phyloP scores from a whole-genome alignment of 75 land plant genomes.

The Picea glauca region DNA sequence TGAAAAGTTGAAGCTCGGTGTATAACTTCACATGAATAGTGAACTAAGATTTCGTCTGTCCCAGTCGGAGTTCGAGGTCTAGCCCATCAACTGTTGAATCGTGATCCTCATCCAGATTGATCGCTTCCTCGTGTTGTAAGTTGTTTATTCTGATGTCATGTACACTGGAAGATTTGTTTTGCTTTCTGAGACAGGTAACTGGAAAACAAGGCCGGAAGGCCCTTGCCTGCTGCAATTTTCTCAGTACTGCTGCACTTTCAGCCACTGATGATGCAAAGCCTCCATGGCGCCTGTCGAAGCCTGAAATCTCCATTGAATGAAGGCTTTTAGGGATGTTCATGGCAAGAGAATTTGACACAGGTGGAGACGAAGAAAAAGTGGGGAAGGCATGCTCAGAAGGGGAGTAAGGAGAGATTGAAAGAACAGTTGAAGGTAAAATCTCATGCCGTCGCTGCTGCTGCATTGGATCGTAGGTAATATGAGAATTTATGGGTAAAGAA shows the following conservation, averaged over 20 bases:
- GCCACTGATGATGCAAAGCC: background rate
- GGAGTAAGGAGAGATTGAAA: slow-evolving; percentile 20
- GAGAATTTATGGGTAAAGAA: background rate
- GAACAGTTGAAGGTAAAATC: slow-evolving; percentile 21
- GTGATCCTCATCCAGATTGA: background rate
- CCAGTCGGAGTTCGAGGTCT: slow-evolving; percentile 49
- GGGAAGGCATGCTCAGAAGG: background rate
- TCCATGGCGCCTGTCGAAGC: background rate
- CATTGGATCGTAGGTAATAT: no score
- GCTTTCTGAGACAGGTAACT: background rate
- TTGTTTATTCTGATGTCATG: background rate
- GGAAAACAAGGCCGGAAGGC: slow-evolving; percentile 6
- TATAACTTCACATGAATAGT: background rate
- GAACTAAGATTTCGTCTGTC: slow-evolving; percentile 1
- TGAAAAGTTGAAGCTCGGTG: background rate
- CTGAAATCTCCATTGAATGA: background rate
- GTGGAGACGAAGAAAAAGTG: background rate
- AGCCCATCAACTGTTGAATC: slow-evolving; percentile 17
- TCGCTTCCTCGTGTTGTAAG: background rate
- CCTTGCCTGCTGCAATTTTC: background rate
- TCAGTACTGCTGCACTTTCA: background rate
- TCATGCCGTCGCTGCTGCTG: no score
- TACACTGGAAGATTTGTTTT: background rate
- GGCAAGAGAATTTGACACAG: background rate
- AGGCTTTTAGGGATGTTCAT: background rate